phyloP scores from a whole-genome alignment of 2,329 filamentous ascomycete genomes.

The Pseudogymnoascus sp. region DNA sequence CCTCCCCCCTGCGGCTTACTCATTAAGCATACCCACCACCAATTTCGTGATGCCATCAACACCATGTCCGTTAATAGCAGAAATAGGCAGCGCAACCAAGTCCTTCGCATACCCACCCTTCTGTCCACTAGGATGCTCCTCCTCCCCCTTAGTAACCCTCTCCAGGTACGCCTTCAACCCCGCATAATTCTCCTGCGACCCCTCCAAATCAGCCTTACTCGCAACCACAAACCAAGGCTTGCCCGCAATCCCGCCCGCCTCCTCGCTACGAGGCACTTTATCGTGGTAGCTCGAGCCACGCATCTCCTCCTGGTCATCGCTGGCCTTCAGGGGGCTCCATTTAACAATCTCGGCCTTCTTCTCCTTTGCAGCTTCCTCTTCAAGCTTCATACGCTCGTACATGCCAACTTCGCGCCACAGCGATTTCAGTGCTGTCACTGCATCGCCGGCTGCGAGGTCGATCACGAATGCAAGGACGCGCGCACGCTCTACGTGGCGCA shows the following conservation, averaged over 20 bases:
- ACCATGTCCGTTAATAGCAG: constrained; percentile 80
- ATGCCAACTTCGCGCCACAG: constrained; percentile 87
- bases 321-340: constrained; percentile 42
- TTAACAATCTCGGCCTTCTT: constrained; percentile 41
- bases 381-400: constrained; percentile 61
- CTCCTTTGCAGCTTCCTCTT: constrained; percentile 61
- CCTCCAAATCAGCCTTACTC: constrained; percentile 79
- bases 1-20: constrained; percentile 14
- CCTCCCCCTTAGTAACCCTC: constrained; percentile 51
- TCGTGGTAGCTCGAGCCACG: constrained; percentile 13
- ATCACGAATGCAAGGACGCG: constrained; percentile 89
- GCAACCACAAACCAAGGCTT: constrained; percentile 97
- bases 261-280: constrained; percentile 17
- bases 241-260: constrained; percentile 52
- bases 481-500: constrained; percentile 90
- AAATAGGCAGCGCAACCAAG: constrained; percentile 71
- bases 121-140: constrained; percentile 64
- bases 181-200: constrained; percentile 69
- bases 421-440: constrained; percentile 66
- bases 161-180: constrained; percentile 63
- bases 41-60: constrained; percentile 67
- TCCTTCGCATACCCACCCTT: constrained; percentile 49
- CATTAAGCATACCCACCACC: constrained; percentile 60
- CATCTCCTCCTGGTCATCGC: constrained; percentile 28
- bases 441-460: constrained; percentile 72